These are phyloP conservation scores for Lactarius deliciosus DNA, from an alignment of 768 basidiomycete species.

Conservation along the genomic window DNA sequence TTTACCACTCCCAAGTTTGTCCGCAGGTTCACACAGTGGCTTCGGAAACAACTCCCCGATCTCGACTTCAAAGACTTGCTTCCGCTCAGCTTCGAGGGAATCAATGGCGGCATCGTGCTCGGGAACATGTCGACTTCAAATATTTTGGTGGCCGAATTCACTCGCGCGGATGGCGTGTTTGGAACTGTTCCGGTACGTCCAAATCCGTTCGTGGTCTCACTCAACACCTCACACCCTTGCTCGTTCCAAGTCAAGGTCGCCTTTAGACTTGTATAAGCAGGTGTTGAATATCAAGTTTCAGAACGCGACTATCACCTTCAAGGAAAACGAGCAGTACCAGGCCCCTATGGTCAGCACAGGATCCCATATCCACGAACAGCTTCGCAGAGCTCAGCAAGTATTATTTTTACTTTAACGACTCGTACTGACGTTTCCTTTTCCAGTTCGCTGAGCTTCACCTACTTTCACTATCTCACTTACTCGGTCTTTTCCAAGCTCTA, in stretches of 20 bases:
- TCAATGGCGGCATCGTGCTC: slow-evolving; percentile 75
- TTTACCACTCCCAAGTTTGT: slow-evolving; percentile 35
- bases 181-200: slow-evolving; percentile 68
- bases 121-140: slow-evolving; percentile 87
- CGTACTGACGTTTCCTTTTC: background rate
- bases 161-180: slow-evolving; percentile 73
- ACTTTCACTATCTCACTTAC: slow-evolving; percentile 26
- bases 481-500: slow-evolving; percentile 26
- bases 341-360: slow-evolving; percentile 69
- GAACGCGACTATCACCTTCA: slow-evolving; percentile 58
- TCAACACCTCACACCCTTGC: background rate
- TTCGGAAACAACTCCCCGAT: slow-evolving; percentile 62
- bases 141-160: slow-evolving; percentile 80
- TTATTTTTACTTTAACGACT: background rate
- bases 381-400: slow-evolving; percentile 45
- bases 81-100: slow-evolving; percentile 77
- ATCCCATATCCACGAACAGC: slow-evolving; percentile 53
- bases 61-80: slow-evolving; percentile 82
- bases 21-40: slow-evolving; percentile 48
- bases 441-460: slow-evolving; percentile 25
- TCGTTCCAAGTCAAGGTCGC: slow-evolving; percentile 66
- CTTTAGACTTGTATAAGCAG: slow-evolving; percentile 81
- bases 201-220: background rate
- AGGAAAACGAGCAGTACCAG: slow-evolving; percentile 74
- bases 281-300: slow-evolving; percentile 70